Evolutionary conservation across 306 rosid genomes (phyloP), one percentile per base, ranked within the genome.

Genomic region (Pterocarpus santalinus): DNA sequence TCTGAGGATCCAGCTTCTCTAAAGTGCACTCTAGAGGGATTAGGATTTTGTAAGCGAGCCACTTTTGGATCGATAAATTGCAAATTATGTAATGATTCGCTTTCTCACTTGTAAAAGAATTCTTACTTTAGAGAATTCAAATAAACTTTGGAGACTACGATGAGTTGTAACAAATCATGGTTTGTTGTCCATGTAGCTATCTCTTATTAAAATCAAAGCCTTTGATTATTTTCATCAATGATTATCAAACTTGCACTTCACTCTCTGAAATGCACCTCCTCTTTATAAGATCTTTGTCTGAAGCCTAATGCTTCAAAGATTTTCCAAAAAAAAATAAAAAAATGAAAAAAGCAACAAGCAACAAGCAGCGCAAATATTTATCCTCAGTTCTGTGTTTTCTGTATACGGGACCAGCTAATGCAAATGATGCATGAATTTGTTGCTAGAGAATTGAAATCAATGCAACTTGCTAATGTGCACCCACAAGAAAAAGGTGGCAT

Each of bases 401-500:
- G 69, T 71, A 64, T 84, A 67, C 89, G 93, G 98, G 69, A 80
- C 60, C 98, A 93, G 82, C 93, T 98, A 53, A 95, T 93, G 93
- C 90, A 92, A 73, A 84, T 79, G 86, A 95, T 95, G 99, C 93
- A 93, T 84, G 76, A 68, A 49, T 57, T 88, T 34, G 88, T 95
- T 65, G 97, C 91, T 65, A 63, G 65, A 78, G 98, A 80, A 78
- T 86, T 95, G 73, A 91, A 87, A 77, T 64, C 87, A 14, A 79
- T 30, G 84, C 81, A 88, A 70, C 88, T 81, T 69, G 63, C 36
- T 33, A 84, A 80, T 53, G 61, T 70, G 30, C 84, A 79, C 78
- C 97, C 97, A 65, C 92, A 69, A 82, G 94, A 93, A 0, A 22
- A 22, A 22, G 28, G 1, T 22, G 28, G 28, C 28, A 22, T 22